phyloP scores from a whole-genome alignment of 495 filamentous ascomycete genomes.

The Annulohypoxylon bovei region DNA sequence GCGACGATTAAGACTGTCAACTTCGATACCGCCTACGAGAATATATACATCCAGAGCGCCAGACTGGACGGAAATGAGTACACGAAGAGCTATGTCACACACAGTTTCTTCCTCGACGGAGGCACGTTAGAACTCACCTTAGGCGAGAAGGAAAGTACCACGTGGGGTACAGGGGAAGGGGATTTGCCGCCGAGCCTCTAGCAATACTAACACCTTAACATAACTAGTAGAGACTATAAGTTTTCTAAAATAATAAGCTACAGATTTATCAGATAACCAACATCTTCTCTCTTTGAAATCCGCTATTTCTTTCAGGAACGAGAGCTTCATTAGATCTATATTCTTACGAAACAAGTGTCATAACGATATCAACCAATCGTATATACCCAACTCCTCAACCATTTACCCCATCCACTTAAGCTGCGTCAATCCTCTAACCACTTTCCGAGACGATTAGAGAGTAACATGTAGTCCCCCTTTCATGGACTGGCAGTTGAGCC shows the following conservation, averaged over 20 bases:
- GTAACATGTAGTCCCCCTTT: slow-evolving; percentile 14
- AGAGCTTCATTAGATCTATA: neutral
- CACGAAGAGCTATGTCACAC: slow-evolving; percentile 71
- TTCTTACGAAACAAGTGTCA: neutral
- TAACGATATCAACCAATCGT: neutral
- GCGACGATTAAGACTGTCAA: slow-evolving; percentile 68
- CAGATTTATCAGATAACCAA: neutral
- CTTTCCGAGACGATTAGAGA: slow-evolving; percentile 7
- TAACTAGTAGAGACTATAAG: neutral
- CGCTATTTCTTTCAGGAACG: no score
- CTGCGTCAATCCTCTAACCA: neutral
- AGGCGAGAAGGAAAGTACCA: slow-evolving; percentile 67
- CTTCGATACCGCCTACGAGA: slow-evolving; percentile 70
- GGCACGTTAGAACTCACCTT: slow-evolving; percentile 69
- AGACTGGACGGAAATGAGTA: slow-evolving; percentile 69
- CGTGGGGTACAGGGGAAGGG: slow-evolving; percentile 68
- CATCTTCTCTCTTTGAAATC: no score
- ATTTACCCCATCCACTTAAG: neutral
- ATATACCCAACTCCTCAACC: neutral
- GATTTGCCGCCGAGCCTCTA: slow-evolving; percentile 68
- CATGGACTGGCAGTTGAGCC: slow-evolving; percentile 16
- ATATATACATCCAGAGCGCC: slow-evolving; percentile 73
- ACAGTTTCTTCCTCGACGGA: slow-evolving; percentile 73
- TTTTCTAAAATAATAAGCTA: neutral
- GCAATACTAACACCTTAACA: neutral